Base-by-base conservation (phyloP, 768 basidiomycete genomes). In the Suillus variegatus region DNA sequence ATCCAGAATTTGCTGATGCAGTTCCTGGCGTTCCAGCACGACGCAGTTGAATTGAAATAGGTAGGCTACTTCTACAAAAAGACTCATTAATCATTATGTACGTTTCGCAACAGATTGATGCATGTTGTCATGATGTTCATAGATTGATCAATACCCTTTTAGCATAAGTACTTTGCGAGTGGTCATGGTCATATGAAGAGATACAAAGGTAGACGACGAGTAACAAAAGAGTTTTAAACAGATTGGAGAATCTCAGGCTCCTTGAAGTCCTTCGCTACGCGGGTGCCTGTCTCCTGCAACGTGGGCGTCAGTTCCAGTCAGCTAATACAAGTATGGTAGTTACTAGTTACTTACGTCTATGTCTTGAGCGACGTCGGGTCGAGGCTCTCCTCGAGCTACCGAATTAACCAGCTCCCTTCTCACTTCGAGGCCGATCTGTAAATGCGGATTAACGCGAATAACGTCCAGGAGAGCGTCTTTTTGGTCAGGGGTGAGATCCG, bases 391-490 rank as follows among this genome's bases (percentile, higher is more conserved):
- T 70, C 97, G 83, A 55, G 86, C 90, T 12, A 95, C 93, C 4
- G 92, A 93, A 72, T 88, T 93, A 60, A 95, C 84, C 36, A 99
- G 79, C 75, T 99, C 97, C 68, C 97, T 80, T 72, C 97, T 85
- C 63, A 98, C 89, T 79, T 99, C 97, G 0, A 89, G 82, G 55
- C 93, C 85, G 71, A 99, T 97, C 75, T 94, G 90, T 8, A 89
- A 83, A 74, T 99, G 97, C 9, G 90, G 87, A 46, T 93, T 90
- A 6, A 86, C 90, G 32, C 95, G 87, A 57, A 96, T 84, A 51
- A 98, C 95, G 70, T 99, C 97, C 62, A 98, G 79, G n/a, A 99
- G 80, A 0, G 97, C 95, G 74, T 98, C 95, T 76, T 99, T 99
- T 72, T 99, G 97, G 74, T 99, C 97, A 2, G 93, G 93, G 0